Conservation (phyloP, 2,329 filamentous ascomycete species). For the Epichloe brachyelytri region DNA sequence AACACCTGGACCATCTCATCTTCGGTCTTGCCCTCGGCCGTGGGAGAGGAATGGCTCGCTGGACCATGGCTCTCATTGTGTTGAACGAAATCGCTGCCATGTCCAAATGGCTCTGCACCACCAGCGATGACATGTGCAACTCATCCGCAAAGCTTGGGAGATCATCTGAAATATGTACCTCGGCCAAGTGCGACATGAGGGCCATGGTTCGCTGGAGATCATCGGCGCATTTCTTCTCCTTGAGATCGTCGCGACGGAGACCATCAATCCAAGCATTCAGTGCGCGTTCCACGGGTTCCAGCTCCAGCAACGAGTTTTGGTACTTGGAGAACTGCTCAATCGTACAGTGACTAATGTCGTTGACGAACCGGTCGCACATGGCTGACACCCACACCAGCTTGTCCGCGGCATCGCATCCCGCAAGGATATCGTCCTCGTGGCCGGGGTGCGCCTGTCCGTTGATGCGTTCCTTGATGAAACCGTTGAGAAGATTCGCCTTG, state of each 20-base stretch:
- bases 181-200: slow-evolving; percentile 73
- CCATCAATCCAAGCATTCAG: slow-evolving; percentile 82
- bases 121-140: slow-evolving; percentile 59
- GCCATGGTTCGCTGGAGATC: slow-evolving; percentile 77
- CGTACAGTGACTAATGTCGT: slow-evolving; percentile 66
- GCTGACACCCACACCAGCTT: slow-evolving; percentile 73
- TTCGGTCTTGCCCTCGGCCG: slow-evolving; percentile 27
- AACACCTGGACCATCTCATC: slow-evolving; percentile 58
- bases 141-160: slow-evolving; percentile 66
- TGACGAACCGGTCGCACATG: slow-evolving; percentile 76
- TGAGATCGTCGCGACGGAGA: slow-evolving; percentile 70
- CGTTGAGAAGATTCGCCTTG: slow-evolving; percentile 69
- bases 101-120: slow-evolving; percentile 74
- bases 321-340: slow-evolving; percentile 67
- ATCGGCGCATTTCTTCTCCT: slow-evolving; percentile 67
- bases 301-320: slow-evolving; percentile 68
- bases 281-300: slow-evolving; percentile 82
- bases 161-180: slow-evolving; percentile 60
- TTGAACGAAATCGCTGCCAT: slow-evolving; percentile 57
- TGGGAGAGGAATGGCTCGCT: slow-evolving; percentile 39
- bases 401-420: slow-evolving; percentile 69
- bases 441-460: slow-evolving; percentile 53
- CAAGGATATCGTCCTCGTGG: slow-evolving; percentile 66
- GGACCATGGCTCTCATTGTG: slow-evolving; percentile 51
- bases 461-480: slow-evolving; percentile 67